A percentile compares a stretch with the other conserved stretches of the same genome.
phyloP scores from a whole-genome alignment of 345 rosid species.

The Psidium guajava region DNA sequence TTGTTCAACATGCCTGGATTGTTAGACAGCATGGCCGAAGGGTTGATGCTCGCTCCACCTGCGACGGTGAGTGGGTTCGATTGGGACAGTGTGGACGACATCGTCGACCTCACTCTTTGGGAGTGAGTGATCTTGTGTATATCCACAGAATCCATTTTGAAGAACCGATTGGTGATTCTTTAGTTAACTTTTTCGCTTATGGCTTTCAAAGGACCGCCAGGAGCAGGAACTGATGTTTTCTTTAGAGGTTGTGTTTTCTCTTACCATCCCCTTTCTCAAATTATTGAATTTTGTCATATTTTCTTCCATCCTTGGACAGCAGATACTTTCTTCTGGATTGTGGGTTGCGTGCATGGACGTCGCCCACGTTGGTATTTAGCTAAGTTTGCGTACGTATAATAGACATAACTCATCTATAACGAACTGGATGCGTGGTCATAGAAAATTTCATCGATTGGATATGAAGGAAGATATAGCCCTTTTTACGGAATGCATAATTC shows the following conservation, averaged over 20 bases:
- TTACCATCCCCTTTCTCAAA: background rate
- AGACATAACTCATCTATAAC: background rate
- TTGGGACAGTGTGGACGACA: conserved; percentile 19
- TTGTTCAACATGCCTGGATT: conserved; percentile 50
- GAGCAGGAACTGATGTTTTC: background rate
- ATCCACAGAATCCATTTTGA: conserved; percentile 3
- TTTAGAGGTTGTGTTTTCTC: background rate
- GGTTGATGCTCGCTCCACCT: conserved; percentile 41
- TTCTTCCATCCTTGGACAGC: background rate
- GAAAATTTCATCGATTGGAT: background rate
- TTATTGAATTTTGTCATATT: background rate
- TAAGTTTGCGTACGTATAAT: background rate
- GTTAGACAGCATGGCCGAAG: conserved; percentile 48
- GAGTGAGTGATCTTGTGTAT: background rate
- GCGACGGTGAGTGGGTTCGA: conserved; percentile 26
- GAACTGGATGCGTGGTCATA: background rate
- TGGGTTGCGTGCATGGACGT: background rate
- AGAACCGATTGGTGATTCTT: background rate
- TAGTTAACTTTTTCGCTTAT: background rate
- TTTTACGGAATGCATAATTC: background rate
- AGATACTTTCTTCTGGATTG: background rate
- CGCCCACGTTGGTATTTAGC: background rate
- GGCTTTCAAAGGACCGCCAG: background rate
- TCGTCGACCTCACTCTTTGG: conserved; percentile 36
- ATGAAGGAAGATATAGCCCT: background rate